Conservation (phyloP, 2,329 filamentous ascomycete genomes). For the Kalmusia sp. region DNA sequence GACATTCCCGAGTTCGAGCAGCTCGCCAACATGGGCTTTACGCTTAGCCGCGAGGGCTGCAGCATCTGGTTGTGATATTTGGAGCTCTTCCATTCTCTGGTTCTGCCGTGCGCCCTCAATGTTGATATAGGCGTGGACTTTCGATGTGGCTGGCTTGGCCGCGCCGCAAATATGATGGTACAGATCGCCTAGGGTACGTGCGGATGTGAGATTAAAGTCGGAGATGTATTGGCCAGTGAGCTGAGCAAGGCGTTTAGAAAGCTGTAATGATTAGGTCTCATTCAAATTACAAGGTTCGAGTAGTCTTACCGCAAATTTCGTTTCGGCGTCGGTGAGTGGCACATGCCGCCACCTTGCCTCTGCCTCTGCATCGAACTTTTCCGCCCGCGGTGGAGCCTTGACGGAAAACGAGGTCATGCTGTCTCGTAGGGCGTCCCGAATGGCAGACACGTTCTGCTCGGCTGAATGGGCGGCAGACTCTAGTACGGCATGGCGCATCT, state of each 20-base stretch:
- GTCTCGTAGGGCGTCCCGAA: conserved; percentile 21
- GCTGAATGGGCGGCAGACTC: conserved; percentile 22
- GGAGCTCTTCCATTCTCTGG: conserved; percentile 25
- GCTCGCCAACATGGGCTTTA: conserved; percentile 29
- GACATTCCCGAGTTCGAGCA: conserved; percentile 65
- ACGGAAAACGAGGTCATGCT: conserved; percentile 13
- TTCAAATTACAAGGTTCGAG: conserved; percentile 4
- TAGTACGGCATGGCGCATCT: conserved; percentile 17
- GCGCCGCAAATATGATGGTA: conserved; percentile 44
- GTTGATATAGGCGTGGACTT: conserved; percentile 68
- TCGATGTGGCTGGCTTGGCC: conserved; percentile 52
- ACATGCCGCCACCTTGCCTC: conserved; percentile 36
- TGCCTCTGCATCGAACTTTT: conserved; percentile 14
- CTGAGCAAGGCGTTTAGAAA: conserved; percentile 81
- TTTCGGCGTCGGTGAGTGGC: conserved; percentile 30
- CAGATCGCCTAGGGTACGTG: conserved; percentile 47
- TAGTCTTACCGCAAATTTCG: conserved; percentile 46
- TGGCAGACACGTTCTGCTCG: conserved; percentile 20
- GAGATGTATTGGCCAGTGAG: conserved; percentile 79
- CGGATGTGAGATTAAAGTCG: conserved; percentile 67
- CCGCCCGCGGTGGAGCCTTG: conserved; percentile 3
- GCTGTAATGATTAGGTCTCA: conserved; percentile 56
- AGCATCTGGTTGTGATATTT: conserved; percentile 5
- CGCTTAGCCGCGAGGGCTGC: conserved; percentile 1
- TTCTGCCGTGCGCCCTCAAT: conserved; percentile 22